Conservation (phyloP, 78 protist genomes). For the Neovahlkampfia damariscottae region DNA sequence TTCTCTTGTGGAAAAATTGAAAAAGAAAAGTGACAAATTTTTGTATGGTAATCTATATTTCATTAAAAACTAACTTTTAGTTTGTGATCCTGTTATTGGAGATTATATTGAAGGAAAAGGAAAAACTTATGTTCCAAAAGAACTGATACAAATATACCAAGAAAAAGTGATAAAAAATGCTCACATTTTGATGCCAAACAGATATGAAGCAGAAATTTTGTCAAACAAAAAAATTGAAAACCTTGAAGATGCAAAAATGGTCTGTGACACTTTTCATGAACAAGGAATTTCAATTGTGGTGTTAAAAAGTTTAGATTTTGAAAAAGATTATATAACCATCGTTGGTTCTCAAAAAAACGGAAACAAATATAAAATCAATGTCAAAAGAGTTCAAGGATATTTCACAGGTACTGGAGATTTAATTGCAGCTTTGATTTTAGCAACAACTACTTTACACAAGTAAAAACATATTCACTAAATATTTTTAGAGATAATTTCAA, state of each 20-base stretch:
- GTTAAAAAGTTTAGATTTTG: background rate
- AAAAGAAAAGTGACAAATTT: background rate
- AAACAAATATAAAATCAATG: background rate
- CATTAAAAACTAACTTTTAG: background rate
- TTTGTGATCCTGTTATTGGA: constrained; percentile 45
- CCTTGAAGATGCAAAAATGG: background rate
- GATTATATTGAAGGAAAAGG: too few relatives aligned
- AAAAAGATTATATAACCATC: background rate
- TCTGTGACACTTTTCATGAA: background rate
- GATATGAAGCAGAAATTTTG: constrained; percentile 19
- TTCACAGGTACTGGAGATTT: constrained; percentile 25
- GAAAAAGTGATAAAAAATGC: background rate
- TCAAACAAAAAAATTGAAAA: background rate
- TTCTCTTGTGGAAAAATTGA: background rate
- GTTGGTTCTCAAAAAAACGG: background rate
- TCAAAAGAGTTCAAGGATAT: background rate
- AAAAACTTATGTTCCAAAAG: constrained; percentile 25
- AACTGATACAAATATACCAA: background rate
- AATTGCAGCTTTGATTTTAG: background rate
- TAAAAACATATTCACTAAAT: too few relatives aligned
- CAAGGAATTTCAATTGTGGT: constrained; percentile 11
- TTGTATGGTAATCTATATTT: too few relatives aligned
- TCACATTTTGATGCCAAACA: constrained; percentile 21
- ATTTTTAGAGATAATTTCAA: background rate
- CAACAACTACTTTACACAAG: background rate